A percentile compares a stretch with the other conserved stretches of the same genome.
phyloP scores from a whole-genome alignment of 2,329 filamentous ascomycete species.

The Colletotrichum filicis region DNA sequence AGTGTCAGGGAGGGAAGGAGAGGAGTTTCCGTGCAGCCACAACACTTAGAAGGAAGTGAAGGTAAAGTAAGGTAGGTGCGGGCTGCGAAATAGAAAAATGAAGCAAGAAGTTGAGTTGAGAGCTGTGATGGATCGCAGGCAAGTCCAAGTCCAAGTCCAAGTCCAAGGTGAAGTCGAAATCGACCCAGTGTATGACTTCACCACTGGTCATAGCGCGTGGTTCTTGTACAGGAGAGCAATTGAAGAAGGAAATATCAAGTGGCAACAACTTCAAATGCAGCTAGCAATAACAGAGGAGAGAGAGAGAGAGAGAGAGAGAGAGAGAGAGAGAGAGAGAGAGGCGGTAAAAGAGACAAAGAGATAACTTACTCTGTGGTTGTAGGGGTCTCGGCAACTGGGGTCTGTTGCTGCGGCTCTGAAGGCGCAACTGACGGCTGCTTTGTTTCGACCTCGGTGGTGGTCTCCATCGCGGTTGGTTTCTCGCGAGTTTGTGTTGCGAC shows the following conservation, averaged over 20 bases:
- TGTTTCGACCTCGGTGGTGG: constrained; percentile 26
- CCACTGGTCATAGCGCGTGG: constrained; percentile 20
- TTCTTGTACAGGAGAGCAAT: neutral
- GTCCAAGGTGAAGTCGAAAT: too few species aligned
- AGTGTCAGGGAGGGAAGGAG: neutral
- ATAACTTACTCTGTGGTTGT: constrained; percentile 29
- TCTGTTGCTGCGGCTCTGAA: constrained; percentile 28
- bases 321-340: neutral
- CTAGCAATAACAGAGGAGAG: neutral
- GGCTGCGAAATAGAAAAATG: neutral
- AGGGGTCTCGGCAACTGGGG: constrained; percentile 24
- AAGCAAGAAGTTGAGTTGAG: neutral
- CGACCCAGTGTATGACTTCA: constrained; percentile 29
- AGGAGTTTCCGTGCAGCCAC: neutral
- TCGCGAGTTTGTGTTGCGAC: neutral
- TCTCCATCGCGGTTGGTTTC: constrained; percentile 22
- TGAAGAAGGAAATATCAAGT: neutral
- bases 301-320: neutral
- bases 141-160: neutral
- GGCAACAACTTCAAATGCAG: neutral
- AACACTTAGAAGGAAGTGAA: neutral
- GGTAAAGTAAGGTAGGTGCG: neutral
- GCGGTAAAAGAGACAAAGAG: neutral
- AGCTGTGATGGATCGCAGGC: neutral
- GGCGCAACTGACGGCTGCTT: constrained; percentile 33